Conservation (phyloP, 306 rosid genomes). For the Rosa rugosa region DNA sequence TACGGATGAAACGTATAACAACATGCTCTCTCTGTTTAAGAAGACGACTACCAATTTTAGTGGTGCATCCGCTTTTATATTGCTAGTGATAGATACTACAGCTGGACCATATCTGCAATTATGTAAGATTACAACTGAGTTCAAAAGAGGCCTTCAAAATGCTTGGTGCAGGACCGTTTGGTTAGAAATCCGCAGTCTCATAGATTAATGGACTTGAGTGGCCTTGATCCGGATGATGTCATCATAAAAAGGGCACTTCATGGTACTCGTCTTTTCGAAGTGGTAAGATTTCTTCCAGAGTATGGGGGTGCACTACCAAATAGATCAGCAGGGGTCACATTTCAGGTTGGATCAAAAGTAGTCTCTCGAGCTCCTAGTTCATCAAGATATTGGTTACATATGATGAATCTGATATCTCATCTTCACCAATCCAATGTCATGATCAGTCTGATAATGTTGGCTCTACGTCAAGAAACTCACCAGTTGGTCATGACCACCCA, state of each 20-base stretch:
- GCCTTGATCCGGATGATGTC: conserved; percentile 40
- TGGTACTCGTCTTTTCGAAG: conserved; percentile 49
- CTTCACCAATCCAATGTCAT: not conserved
- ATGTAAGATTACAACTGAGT: conserved; percentile 24
- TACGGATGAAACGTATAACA: conserved; percentile 22
- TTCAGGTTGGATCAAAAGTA: not conserved
- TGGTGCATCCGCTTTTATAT: conserved; percentile 23
- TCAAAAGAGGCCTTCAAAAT: conserved; percentile 23
- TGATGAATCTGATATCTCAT: not conserved
- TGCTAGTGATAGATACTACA: conserved; percentile 35
- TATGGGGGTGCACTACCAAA: conserved; percentile 43
- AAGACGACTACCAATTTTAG: conserved; percentile 10
- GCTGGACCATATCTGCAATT: conserved; percentile 27
- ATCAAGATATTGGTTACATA: not conserved
- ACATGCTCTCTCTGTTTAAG: conserved; percentile 28
- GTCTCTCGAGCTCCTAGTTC: not conserved
- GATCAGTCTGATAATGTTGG: conserved; percentile 3
- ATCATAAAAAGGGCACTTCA: conserved; percentile 60
- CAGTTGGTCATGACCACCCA: not conserved
- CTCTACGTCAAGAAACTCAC: conserved; percentile 18
- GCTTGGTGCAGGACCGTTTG: conserved; percentile 56
- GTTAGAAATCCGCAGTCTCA: conserved; percentile 45
- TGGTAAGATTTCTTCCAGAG: conserved; percentile 66
- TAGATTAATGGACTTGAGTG: conserved; percentile 9
- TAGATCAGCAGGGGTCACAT: not conserved